Base-by-base conservation (phyloP, 2,329 filamentous ascomycete genomes). In the Calonectria leucothoes region DNA sequence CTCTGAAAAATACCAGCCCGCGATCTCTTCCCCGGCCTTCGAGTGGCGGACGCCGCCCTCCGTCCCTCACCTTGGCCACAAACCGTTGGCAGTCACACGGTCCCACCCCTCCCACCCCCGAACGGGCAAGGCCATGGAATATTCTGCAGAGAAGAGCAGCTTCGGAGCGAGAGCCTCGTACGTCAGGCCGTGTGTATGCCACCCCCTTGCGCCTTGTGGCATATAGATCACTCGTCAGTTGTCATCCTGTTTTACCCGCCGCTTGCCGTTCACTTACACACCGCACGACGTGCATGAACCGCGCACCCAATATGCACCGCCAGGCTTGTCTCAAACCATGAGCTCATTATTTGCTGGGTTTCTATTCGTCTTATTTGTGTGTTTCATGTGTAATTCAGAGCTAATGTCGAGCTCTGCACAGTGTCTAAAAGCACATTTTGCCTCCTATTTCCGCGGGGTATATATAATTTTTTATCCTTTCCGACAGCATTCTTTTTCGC, bases 391-490 rank as follows among this genome's bases (percentile, higher is more conserved):
- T 73, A 61, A 66, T 70, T 33, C 31, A 42, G 39, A 51, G 61
- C 69, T 33, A 45, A 59, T 49, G 29, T 59, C 20, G 11, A 33
- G 57, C 70, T 64, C 52, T 71, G 17, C 20, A 29, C 66, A 51
- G 11, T 61, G 55, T 61, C 55, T 59, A 29, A 59, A 52, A 59
- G 14, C 33, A 61, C 35, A 61, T 27, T 61, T 29, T 66, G 25
- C 66, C 39, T 31, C 48, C 63, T 37, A 20, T 25, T 33, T 48
- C 52, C 42, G n/a, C 68, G 65, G 75, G 78, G 78, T 80, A 80
- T 80, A 74, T 51, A 72, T 73, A 66, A 39, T 67, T 66, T 70
- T 69, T 72, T 29, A 15, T 71, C 66, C 55, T 66, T 55, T 69
- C n/a, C 48, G 55, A 55, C 48, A 66, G 39, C 57, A 8, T 48